Base-by-base conservation (phyloP, 2,329 filamentous ascomycete genomes). In the Verticillium dahliae region DNA sequence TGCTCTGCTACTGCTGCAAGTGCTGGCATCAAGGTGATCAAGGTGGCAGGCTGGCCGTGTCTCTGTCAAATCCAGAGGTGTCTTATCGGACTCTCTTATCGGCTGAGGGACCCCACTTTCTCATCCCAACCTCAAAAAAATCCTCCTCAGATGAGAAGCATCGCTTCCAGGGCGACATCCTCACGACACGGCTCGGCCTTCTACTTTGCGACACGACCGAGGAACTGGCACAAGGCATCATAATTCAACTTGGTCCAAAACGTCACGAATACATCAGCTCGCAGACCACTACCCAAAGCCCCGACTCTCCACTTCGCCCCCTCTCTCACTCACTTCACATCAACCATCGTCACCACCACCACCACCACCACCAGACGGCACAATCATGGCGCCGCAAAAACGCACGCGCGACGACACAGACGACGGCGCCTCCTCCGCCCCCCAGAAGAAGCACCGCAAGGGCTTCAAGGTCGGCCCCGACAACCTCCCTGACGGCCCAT, bases 381-480 rank as follows among this genome's bases (percentile, higher is more conserved):
- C 31, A 15, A 37, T 14, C 41, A 59, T 59, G 58, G 58, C 58
- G 10, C 58, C 58, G 10, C 15, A 38, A 15, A 59, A 59, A 14
- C 31, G 58, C 31, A 39, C 58, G 6, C 41, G 58, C 41, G 58
- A 59, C 22, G 58, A 34, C 10, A 45, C 31, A 27, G 58, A 52
- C 10, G 57, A 33, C 27, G 41, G 27, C n/a, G 33, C 58, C 27
- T 54, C 58, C 6, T 52, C 58, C 6, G 58, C 45, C 58, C 41
- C 27, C n/a, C 71, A 75, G 15, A 85, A 85, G 70, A 85, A 83
- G 71, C 75, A 76, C 62, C 79, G 78, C 66, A 89, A 90, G 68
- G 92, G 91, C 58, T 97, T 98, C 78, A 85, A 85, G 50, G 90
- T 97, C 61, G 94, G 93, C 0, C 93, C 94, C 35, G 90, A 90